Evolutionary conservation across 345 rosid genomes (phyloP).

Genomic region (Arabis hirsuta): DNA sequence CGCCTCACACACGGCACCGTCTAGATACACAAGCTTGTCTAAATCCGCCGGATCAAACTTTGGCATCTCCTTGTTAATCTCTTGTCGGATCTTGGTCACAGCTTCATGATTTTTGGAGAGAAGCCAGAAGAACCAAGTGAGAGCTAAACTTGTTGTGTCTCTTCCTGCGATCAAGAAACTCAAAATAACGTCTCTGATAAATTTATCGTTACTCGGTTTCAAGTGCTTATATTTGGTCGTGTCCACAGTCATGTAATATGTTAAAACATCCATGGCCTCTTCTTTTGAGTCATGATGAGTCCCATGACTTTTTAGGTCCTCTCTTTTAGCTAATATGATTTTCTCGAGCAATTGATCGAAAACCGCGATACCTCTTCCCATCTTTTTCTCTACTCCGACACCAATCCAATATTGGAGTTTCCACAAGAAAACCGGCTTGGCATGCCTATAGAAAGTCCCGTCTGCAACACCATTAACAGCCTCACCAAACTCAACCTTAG

Average conservation of each 20-base stretch:
- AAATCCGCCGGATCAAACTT: neutral
- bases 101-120: slow-evolving; percentile 45
- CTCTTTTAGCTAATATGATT: slow-evolving; percentile 38
- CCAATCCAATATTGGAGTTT: slow-evolving; percentile 41
- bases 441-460: slow-evolving; percentile 27
- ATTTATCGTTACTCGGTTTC: slow-evolving; percentile 34
- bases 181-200: slow-evolving; percentile 51
- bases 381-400: slow-evolving; percentile 45
- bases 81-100: slow-evolving; percentile 48
- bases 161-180: slow-evolving; percentile 52
- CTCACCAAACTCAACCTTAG: slow-evolving; percentile 29
- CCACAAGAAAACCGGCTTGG: slow-evolving; percentile 42
- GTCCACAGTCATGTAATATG: slow-evolving; percentile 39
- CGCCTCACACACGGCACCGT: slow-evolving; percentile 45
- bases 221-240: neutral
- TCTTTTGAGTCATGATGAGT: slow-evolving; percentile 5
- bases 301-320: slow-evolving; percentile 4
- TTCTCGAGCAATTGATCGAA: slow-evolving; percentile 14
- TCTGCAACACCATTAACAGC: slow-evolving; percentile 43
- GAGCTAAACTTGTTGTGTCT: slow-evolving; percentile 39
- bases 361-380: slow-evolving; percentile 32
- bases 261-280: slow-evolving; percentile 43
- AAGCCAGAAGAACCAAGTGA: slow-evolving; percentile 58
- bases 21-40: slow-evolving; percentile 41
- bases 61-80: slow-evolving; percentile 34